Evolutionary conservation across 2,329 filamentous ascomycete genomes (phyloP), one percentile per base, ranked within the genome.

Genomic region (Ascomycota sp.): DNA sequence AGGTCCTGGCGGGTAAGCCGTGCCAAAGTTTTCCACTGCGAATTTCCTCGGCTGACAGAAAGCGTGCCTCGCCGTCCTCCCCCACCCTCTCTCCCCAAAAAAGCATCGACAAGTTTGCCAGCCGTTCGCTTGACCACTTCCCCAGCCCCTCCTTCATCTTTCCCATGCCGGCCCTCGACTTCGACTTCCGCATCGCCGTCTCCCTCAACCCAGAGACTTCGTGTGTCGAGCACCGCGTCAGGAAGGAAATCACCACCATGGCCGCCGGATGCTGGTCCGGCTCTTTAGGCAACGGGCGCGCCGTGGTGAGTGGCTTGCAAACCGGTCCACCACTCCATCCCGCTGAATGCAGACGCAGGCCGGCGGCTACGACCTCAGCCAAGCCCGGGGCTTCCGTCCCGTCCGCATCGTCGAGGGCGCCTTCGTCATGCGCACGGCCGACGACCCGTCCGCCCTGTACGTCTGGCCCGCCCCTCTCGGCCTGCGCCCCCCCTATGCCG

Each of bases 111-210:
- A 52, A 55, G 30, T 42, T 48, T 11, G 52, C 47, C 34, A 48
- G 51, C 34, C 49, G 52, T 25, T 45, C 51, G 8, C 42, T 55
- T 12, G 44, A 49, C 28, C 52, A 55, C 30, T 55, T 55, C 23
- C 53, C 55, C n/a, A 51, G 54, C 36, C 53, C 59, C 12, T 42
- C 46, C 25, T 37, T 61, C 22, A 48, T 48, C 4, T 52, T 64
- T 30, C 59, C 61, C 10, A 52, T 54, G 39, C 59, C 60, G 5
- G 51, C 48, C 23, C 50, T 63, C 29, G 52, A 52, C 30, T 59
- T 63, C 27, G 60, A 65, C 39, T 63, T 65, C 37, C 57, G 59
- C 32, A 56, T 65, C 42, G 55, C 56, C 25, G 59, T 63, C 10
- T 47, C 45, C 12, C 45, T 63, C 20, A 55, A 57, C 35, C 53